These are phyloP conservation scores for Zygoascus sp. DNA, from an alignment of 1,139 yeast genomes.

Conservation along the genomic window DNA sequence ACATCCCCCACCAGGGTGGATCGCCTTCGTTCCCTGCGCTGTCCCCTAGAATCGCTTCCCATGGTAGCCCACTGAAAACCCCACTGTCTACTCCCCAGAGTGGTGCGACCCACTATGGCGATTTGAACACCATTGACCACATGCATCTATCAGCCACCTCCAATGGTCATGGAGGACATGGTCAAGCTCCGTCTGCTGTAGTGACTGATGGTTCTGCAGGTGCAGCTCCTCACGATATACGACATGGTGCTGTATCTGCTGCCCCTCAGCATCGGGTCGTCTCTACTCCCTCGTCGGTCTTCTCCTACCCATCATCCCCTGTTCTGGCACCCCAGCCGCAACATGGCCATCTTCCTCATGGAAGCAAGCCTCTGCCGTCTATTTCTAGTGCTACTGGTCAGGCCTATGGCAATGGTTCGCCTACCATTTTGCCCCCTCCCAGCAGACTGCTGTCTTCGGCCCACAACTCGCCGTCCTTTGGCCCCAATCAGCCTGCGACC, in stretches of 20 bases:
- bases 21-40: constrained; percentile 24
- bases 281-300: constrained; percentile 19
- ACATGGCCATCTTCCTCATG: constrained; percentile 10
- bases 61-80: constrained; percentile 20
- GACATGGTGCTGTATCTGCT: not conserved
- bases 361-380: constrained; percentile 12
- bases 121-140: constrained; percentile 20
- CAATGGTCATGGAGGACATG: constrained; percentile 1
- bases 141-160: constrained; percentile 17
- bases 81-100: constrained; percentile 15
- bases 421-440: constrained; percentile 12
- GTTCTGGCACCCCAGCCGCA: constrained; percentile 19
- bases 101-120: constrained; percentile 15
- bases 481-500: constrained; percentile 7
- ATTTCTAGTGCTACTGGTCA: constrained; percentile 9
- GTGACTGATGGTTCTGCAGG: too few species aligned
- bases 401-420: constrained; percentile 14
- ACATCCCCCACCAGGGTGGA: constrained; percentile 20
- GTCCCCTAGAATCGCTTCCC: constrained; percentile 24
- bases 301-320: constrained; percentile 22
- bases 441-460: constrained; percentile 2
- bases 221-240: not conserved
- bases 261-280: constrained; percentile 13
- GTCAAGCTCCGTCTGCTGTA: too few species aligned
- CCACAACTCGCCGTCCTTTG: constrained; percentile 9